phyloP scores from a whole-genome alignment of 176 grass and related monocot genomes.

The Alopecurus myosuroides region DNA sequence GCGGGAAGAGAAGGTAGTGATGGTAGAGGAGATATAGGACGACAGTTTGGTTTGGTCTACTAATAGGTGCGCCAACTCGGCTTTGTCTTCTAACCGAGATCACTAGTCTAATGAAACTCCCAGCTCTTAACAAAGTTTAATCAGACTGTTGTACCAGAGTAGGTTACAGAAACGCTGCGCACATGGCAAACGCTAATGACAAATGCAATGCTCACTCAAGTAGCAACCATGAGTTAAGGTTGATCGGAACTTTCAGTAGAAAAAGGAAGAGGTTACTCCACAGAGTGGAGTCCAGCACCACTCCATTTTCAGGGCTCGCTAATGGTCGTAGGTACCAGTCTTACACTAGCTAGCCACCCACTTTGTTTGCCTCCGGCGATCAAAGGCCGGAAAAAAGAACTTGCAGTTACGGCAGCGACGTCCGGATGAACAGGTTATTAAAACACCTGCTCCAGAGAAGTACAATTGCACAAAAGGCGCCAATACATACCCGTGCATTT shows the following conservation, averaged over 20 bases:
- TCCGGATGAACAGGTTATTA: too few relatives aligned
- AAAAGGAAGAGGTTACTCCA: not conserved
- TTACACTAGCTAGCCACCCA: too few relatives aligned
- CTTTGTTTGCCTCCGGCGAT: not conserved
- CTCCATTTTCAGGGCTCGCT: not conserved
- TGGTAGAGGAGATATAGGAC: not conserved
- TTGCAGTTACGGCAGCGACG: not conserved
- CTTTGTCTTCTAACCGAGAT: not conserved
- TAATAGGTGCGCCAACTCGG: conserved; percentile 2
- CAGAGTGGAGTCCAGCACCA: not conserved
- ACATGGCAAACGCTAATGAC: not conserved
- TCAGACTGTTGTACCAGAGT: not conserved
- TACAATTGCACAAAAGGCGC: too few relatives aligned
- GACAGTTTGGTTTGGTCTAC: conserved; percentile 12
- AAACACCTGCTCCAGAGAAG: too few relatives aligned
- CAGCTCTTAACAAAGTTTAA: not conserved
- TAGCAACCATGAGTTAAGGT: not conserved
- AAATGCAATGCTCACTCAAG: not conserved
- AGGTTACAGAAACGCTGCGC: not conserved
- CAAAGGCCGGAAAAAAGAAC: not conserved
- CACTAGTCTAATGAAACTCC: not conserved
- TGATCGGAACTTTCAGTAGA: not conserved
- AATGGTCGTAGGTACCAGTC: not conserved
- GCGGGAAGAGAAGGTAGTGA: not conserved
- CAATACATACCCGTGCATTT: not conserved